Conservation (phyloP, 169 alveolate species). For the Sarcocystis neurona region DNA sequence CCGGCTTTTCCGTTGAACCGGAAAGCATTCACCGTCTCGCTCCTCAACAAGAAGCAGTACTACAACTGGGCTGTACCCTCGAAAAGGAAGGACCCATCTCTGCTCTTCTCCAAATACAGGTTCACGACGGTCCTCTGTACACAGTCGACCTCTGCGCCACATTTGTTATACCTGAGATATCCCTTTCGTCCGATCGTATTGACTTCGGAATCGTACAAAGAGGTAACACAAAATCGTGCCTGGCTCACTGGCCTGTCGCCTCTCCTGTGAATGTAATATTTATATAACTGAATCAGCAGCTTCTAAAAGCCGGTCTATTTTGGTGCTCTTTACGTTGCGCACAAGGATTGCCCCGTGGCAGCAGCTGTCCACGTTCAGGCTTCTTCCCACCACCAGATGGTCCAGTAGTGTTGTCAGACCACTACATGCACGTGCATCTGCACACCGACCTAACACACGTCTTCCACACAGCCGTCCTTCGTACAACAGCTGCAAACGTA, state of each 20-base stretch:
- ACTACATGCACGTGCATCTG: background rate
- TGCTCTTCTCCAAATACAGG: conserved; percentile 35
- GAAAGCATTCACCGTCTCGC: conserved; percentile 74
- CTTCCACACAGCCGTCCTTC: background rate
- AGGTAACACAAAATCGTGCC: too few species aligned
- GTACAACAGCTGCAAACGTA: background rate
- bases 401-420: too few species aligned
- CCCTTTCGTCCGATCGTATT: conserved; percentile 80
- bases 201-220: conserved; percentile 87
- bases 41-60: conserved; percentile 69
- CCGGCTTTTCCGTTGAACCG: conserved; percentile 85
- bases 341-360: too few species aligned
- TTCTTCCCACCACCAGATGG: too few species aligned
- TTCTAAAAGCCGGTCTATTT: too few species aligned
- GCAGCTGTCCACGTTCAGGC: too few species aligned
- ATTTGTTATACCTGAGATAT: conserved; percentile 88
- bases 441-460: background rate
- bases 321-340: too few species aligned
- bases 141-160: conserved; percentile 84
- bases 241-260: too few species aligned
- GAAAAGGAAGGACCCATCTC: conserved; percentile 50
- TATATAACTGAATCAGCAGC: too few species aligned
- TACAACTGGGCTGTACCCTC: conserved; percentile 23
- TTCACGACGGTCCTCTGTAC: conserved; percentile 84
- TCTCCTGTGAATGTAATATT: too few species aligned